Evolutionary conservation across 208 protist genomes (phyloP), one percentile per base, ranked within the genome.

Genomic region (Acanthamoeba healyi): DNA sequence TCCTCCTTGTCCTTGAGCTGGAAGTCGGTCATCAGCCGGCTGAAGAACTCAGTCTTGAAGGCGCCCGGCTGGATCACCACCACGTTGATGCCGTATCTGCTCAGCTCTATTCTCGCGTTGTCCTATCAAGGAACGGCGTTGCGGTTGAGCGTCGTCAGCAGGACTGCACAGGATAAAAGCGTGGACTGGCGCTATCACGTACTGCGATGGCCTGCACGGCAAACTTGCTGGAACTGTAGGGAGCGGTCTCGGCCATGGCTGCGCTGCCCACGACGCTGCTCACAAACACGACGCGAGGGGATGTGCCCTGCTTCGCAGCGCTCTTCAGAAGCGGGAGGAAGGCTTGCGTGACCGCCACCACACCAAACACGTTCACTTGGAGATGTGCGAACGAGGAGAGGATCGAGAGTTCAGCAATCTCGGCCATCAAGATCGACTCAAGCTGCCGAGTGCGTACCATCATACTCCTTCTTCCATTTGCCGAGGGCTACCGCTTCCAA

Each of bases 181-280:
- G n/a, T n/a, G n/a, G n/a, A n/a, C n/a, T n/a, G n/a, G n/a, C n/a
- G n/a, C n/a, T n/a, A n/a, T n/a, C n/a, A n/a, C 67, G 42, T 56
- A 84, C 74, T 17, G 42, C 74, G 42, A 84, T 84, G 74, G 74
- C 74, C 74, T 84, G 74, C 9, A 84, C 74, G 38, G 74, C 74
- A 84, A 84, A 84, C 74, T 84, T 84, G 74, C 74, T 84, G 3
- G 74, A 84, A 42, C 74, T 84, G 74, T 84, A 84, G 42, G 74
- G 40, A 7, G 42, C 74, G 7, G 74, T 84, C 26, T 84, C 74
- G 42, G n/a, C 36, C 36, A 84, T 36, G 36, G 74, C 74, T n/a
- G 32, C 74, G 32, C 32, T 36, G 32, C 74, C 74, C 44, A 84
- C 74, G 42, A 84, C 44, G 32, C 74, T 84, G 44, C 74, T 84